Evolutionary conservation across 2,329 filamentous ascomycete species (phyloP).

Genomic region (Diplodia scrobiculata): DNA sequence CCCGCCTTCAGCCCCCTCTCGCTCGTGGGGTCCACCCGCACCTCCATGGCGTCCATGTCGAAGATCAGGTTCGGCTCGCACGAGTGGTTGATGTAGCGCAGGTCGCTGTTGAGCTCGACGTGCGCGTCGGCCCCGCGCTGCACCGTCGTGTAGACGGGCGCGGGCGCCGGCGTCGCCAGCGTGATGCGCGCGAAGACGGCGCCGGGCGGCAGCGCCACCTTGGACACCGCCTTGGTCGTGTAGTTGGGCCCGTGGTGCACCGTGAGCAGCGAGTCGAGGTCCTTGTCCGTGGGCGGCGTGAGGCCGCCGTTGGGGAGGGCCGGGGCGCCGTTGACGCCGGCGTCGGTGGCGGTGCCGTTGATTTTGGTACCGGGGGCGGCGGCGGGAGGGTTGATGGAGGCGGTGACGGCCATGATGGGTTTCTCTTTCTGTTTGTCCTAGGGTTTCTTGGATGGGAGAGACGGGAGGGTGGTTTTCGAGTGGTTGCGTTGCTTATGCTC

Average conservation of each 20-base stretch:
- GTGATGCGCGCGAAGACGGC: conserved; percentile 56
- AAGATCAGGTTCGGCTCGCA: conserved; percentile 58
- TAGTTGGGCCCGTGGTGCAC: conserved; percentile 46
- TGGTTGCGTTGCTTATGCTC: too few species aligned
- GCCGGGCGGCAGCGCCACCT: conserved; percentile 54
- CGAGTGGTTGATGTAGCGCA: conserved; percentile 61
- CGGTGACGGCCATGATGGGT: conserved; percentile 17
- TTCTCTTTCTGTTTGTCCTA: background rate
- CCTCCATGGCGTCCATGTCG: conserved; percentile 53
- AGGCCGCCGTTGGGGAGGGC: background rate
- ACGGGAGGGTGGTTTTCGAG: too few species aligned
- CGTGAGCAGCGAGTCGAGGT: conserved; percentile 44
- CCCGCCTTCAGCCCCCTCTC: conserved; percentile 41
- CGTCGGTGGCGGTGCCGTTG: conserved; percentile 17
- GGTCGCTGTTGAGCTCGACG: conserved; percentile 60
- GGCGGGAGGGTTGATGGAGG: conserved; percentile 19
- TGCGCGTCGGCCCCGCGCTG: conserved; percentile 54
- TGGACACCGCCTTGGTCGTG: conserved; percentile 51
- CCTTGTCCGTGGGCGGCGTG: conserved; percentile 27
- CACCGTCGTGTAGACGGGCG: conserved; percentile 56
- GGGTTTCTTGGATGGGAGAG: background rate
- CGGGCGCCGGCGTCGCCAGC: conserved; percentile 47
- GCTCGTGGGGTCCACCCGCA: conserved; percentile 56
- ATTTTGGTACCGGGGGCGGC: background rate
- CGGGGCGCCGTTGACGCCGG: background rate